Evolutionary conservation across 768 basidiomycete species (phyloP).

Genomic region (Boletus vinaceobasis): DNA sequence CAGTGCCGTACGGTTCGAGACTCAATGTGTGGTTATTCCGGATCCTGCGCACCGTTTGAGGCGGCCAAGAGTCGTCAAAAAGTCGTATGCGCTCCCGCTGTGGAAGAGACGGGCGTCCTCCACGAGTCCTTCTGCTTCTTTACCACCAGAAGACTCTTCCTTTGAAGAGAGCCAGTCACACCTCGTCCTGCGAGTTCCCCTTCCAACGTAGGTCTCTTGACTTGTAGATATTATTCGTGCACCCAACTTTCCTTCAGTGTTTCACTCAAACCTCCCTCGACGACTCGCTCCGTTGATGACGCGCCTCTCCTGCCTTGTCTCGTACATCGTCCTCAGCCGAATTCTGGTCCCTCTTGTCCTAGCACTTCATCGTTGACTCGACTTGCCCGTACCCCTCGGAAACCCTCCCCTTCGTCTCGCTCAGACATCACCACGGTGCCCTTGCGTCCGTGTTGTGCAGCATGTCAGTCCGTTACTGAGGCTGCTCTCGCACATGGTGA

Average conservation of each 20-base stretch:
- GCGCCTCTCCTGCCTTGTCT: conserved; percentile 52
- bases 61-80: conserved; percentile 53
- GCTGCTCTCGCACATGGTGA: conserved; percentile 52
- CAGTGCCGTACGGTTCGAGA: conserved; percentile 63
- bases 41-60: conserved; percentile 41
- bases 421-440: conserved; percentile 53
- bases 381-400: conserved; percentile 19
- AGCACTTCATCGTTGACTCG: conserved; percentile 1
- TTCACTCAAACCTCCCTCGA: conserved; percentile 40
- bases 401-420: conserved; percentile 32
- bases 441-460: conserved; percentile 65
- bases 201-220: conserved; percentile 50
- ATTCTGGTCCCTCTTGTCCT: conserved; percentile 1
- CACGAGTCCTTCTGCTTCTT: conserved; percentile 15
- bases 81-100: conserved; percentile 65
- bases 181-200: conserved; percentile 56
- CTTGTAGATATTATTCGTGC: not conserved
- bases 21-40: conserved; percentile 74
- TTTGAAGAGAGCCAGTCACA: conserved; percentile 37
- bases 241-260: conserved; percentile 33
- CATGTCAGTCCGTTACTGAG: conserved; percentile 60
- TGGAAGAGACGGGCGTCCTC: conserved; percentile 46
- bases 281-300: conserved; percentile 33
- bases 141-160: conserved; percentile 19
- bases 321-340: conserved; percentile 41